Percentiles rank a stretch among this genome's conserved stretches.
These are phyloP conservation scores for Vitis riparia DNA, from an alignment of 164 flowering plant genomes.

Conservation along the genomic window DNA sequence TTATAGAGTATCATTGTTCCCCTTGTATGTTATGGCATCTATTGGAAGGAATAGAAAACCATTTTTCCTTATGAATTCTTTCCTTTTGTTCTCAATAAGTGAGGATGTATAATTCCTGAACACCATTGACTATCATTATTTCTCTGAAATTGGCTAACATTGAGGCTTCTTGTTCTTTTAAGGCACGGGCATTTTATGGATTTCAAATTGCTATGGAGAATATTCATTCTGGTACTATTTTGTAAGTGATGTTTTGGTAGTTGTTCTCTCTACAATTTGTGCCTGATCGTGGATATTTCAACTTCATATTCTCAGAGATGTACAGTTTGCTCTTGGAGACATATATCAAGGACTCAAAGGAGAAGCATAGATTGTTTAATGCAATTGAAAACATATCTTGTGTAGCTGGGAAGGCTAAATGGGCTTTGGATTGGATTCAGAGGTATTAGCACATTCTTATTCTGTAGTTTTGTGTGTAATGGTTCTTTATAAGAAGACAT, in stretches of 20 bases:
- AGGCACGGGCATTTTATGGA: slow-evolving; percentile 87
- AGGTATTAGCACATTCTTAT: slow-evolving; percentile 37
- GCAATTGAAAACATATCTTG: slow-evolving; percentile 80
- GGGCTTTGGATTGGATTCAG: slow-evolving; percentile 82
- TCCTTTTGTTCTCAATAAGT: no score
- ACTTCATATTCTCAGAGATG: slow-evolving; percentile 54
- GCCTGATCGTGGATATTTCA: slow-evolving; percentile 18
- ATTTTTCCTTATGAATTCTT: neutral
- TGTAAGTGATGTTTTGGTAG: slow-evolving; percentile 7
- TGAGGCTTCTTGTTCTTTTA: slow-evolving; percentile 8
- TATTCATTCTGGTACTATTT: slow-evolving; percentile 74
- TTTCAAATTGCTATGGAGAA: slow-evolving; percentile 92
- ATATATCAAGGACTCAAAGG: slow-evolving; percentile 69
- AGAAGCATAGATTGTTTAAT: slow-evolving; percentile 73
- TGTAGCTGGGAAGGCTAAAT: slow-evolving; percentile 69
- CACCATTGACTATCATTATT: no score
- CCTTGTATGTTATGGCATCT: neutral
- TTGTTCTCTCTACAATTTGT: slow-evolving; percentile 3
- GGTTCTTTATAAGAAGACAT: no score
- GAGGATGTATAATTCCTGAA: no score
- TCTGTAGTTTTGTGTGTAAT: neutral
- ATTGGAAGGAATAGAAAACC: no score
- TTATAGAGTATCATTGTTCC: neutral
- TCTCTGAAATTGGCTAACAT: neutral
- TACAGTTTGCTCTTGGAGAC: slow-evolving; percentile 92